Evolutionary conservation across 2,329 filamentous ascomycete species (phyloP), one percentile per base, ranked within the genome.

Genomic region (Claviceps fusiformis): DNA sequence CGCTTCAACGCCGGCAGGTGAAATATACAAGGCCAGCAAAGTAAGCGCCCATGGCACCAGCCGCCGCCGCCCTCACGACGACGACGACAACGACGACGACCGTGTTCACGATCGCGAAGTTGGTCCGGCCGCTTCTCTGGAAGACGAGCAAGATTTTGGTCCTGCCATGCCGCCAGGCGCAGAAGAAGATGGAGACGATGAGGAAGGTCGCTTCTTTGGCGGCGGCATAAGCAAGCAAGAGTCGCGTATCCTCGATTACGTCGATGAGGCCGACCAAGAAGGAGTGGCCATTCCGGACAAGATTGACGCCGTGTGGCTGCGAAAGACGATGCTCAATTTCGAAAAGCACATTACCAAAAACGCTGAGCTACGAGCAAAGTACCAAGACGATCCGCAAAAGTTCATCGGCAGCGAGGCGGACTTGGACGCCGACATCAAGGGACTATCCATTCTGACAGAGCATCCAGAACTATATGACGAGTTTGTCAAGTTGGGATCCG

Each of bases 141-240:
- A 51, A 17, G 75, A 76, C 46, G 70, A 72, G 41, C 80, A 80
- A 50, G 78, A 73, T 61, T 72, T 72, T 56, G 74, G 74, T 17
- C 74, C 74, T 35, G 63, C 69, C 3, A 60, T 68, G 29, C 73
- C 76, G 1, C 78, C 79, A 11, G 73, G 47, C 31, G 9, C n/a
- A 2, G 81, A 80, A 46, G 77, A 73, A 56, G 58, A 71, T 75
- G 67, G 66, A 49, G 87, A 92, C 61, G 91, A 95, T 62, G 89
- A 95, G 54, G 93, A 95, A 60, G 93, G 92, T 1, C 85, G 93
- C 11, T 98, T 98, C 74, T 98, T 96, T 63, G 93, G 92, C 47
- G 88, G 90, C 54, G 93, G 93, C 39, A 86, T 98, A 62, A 89
- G 86, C 31, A 79, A 84, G 56, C 79, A 89, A 61, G 89, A 95